Evolutionary conservation across 208 protist species (phyloP).

Genomic region (Naegleria fowleri): DNA sequence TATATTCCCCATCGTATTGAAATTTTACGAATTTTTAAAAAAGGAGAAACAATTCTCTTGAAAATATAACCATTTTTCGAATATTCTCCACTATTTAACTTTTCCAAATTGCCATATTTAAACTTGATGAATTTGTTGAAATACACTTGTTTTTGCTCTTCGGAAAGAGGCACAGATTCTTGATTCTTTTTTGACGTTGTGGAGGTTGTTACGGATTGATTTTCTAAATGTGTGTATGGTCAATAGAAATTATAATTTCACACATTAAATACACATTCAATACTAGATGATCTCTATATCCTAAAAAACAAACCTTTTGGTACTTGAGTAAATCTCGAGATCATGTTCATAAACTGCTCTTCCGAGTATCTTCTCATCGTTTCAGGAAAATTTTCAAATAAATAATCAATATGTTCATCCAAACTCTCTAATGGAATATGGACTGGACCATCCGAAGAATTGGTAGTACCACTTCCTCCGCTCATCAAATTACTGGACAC

Average conservation of each 20-base stretch:
- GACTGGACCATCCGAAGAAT: neutral
- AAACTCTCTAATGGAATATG: neutral
- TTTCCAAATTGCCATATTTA: neutral
- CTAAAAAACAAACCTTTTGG: neutral
- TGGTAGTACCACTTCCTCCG: neutral
- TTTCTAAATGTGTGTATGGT: neutral
- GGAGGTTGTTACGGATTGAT: neutral
- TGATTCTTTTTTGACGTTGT: neutral
- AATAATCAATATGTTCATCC: neutral
- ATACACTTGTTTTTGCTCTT: neutral
- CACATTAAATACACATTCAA: too few relatives aligned
- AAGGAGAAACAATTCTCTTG: neutral
- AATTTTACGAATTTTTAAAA: neutral
- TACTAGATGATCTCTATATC: too few relatives aligned
- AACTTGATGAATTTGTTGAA: neutral
- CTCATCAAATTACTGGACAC: neutral
- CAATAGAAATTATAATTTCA: too few relatives aligned
- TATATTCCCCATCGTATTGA: neutral
- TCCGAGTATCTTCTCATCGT: neutral
- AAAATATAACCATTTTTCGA: neutral
- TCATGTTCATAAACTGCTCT: neutral
- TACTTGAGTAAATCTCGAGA: neutral
- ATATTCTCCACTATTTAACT: neutral
- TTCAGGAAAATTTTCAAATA: neutral
- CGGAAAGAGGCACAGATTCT: neutral